Conservation (phyloP, 371 early-diverging fungal species). For the Umbelopsis sp. region DNA sequence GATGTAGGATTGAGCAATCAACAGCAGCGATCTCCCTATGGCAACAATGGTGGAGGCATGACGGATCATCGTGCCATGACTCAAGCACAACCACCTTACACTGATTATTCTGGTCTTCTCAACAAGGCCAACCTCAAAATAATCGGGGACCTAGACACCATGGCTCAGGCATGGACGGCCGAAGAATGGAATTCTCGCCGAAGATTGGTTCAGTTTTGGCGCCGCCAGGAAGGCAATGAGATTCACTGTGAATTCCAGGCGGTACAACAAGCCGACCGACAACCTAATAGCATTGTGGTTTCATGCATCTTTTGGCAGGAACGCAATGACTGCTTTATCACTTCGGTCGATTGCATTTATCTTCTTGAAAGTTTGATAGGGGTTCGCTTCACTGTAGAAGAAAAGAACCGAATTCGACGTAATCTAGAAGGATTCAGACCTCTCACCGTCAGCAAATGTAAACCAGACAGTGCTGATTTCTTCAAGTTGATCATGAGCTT, state of each 20-base stretch:
- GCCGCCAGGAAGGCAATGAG: constrained; percentile 61
- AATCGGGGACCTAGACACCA: constrained; percentile 60
- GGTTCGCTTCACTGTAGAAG: constrained; percentile 72
- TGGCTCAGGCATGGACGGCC: constrained; percentile 53
- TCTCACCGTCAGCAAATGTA: constrained; percentile 70
- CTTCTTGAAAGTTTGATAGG: constrained; percentile 71
- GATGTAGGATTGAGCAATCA: neutral
- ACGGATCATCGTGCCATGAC: neutral
- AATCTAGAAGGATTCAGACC: constrained; percentile 79
- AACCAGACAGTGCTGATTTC: constrained; percentile 65
- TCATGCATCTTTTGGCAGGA: constrained; percentile 80
- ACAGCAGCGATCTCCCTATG: neutral
- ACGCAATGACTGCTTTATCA: constrained; percentile 69
- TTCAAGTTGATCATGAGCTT: constrained; percentile 78
- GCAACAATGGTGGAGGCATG: too few species aligned
- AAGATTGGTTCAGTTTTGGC: constrained; percentile 75
- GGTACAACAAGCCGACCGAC: constrained; percentile 61
- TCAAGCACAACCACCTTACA: constrained; percentile 28
- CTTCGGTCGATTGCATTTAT: constrained; percentile 75
- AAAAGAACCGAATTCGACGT: constrained; percentile 79
- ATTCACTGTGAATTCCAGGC: constrained; percentile 70
- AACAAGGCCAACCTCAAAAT: constrained; percentile 69
- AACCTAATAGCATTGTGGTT: constrained; percentile 60
- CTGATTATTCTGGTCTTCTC: constrained; percentile 56
- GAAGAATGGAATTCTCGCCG: constrained; percentile 66